Base-by-base conservation (phyloP, 345 rosid genomes). In the Acer negundo region DNA sequence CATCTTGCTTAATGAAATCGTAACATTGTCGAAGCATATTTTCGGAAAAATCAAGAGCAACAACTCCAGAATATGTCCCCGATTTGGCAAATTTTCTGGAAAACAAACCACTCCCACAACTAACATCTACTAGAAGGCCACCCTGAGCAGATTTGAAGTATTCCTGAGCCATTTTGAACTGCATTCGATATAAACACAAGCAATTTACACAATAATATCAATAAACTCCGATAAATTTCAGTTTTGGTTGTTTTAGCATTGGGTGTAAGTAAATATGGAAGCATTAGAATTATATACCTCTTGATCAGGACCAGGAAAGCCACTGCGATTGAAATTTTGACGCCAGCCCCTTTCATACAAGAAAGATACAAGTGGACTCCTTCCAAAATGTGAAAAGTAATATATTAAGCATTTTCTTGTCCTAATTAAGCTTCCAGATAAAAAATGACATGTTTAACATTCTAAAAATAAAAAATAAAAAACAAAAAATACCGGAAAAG, bases 321-420 rank as follows among this genome's bases (percentile, higher is more conserved):
- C 98, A 62, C 97, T 86, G 35, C n/a, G 84, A 76, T 72, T 83
- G 76, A 96, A 96, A 80, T 79, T 88, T 78, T 96, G 95, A 63
- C 99, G 89, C 99, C 99, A 96, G 47, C 99, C 98, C 68, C 97
- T 89, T 82, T 96, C 99, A 40, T 96, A 96, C 82, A 92, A 78
- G 78, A 92, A 96, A 26, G 98, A 96, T 64, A 96, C 97, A 63
- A 96, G 73, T 53, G 98, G 99, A 83, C 91, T 96, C 97, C 99
- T 96, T 77, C 46, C 70, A 72, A 65, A 77, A 70, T 42, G 67
- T 72, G 63, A 81, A 77, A 79, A 72, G 38, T 58, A 73, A 74
- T 55, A 59, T 28, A 31, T 16, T 2, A 62, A 62, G 40, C 38
- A 62, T 64, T 49, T 61, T 13, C 17, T 56, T 26, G 16, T 28